Evolutionary conservation across 805 yeast genomes (phyloP), one percentile per base, ranked within the genome.

Genomic region (Candida krabiensis): DNA sequence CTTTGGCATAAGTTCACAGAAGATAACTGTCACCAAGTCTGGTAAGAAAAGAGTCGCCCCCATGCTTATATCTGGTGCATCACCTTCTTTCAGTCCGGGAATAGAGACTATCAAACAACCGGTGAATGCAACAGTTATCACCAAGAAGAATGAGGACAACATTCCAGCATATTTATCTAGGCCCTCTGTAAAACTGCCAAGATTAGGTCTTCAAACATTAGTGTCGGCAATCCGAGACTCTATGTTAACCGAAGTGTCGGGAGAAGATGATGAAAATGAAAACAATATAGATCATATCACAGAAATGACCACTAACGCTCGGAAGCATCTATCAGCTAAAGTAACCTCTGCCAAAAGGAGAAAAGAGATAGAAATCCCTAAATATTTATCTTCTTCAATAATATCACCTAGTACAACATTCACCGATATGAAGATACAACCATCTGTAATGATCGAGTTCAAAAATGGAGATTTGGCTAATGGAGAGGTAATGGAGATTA

Each of bases 31-130:
- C 4, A 77, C 90, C 1, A 84, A 86, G 50, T 81, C 83, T 26
- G 93, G 93, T 4, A 79, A 78, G 52, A 85, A 84, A 50, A 63
- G 93, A 48, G 88, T 86, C 2, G 75, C 86, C 1, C 95, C 93
- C 4, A 68, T 80, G 16, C 59, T 84, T 11, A 71, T 84, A 3
- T 77, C 90, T 1, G 56, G 68, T 1, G 53, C 75, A 1, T 56
- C 70, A 9, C 17, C 41, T 8, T 9, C 30, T 24, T 14, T 37
- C 4, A 25, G 31, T 23, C 15, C 43, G 12, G 38, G 30, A 19
- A 37, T 26, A 14, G 44, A 35, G 15, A 15, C 28, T 8, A 19
- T 23, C 4, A 35, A 36, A 35, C 46, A 22, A 42, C 3, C 25
- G 37, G 13, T n/a, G 21, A 15, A 32, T 7, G 11, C 43, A 8